Base-by-base conservation (phyloP, 2,329 filamentous ascomycete species). In the Akanthomyces uredinophilus region DNA sequence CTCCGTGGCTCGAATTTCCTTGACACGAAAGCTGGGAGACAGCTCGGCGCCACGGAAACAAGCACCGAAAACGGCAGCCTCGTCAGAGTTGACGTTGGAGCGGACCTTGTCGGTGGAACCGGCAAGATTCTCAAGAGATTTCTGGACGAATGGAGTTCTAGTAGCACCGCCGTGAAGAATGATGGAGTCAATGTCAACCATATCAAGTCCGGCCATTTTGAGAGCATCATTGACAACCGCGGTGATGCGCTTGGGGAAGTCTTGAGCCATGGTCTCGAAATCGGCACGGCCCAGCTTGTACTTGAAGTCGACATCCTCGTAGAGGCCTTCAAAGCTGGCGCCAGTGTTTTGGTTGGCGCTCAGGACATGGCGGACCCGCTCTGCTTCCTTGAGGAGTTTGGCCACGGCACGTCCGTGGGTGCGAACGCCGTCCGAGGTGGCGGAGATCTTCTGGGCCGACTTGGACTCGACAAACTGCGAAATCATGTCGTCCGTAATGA, bases 21-120 rank as follows among this genome's bases (percentile, higher is more conserved):
- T 99, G 72, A 99, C 95, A 65, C 92, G 89, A 86, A 99, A 99
- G 73, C 90, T 94, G 46, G 94, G 92, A 77, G 92, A 97, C 63
- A 99, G 83, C 68, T 91, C 87, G 58, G 95, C 95, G 56, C 91
- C 95, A 72, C 93, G 91, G 82, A 99, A 98, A 32, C 90, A 93
- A 61, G 95, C 94, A 69, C 95, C 95, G 74, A 98, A 96, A 11
- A 96, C 95, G 56, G 95, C 95, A 27, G 95, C 90, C 77, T 99
- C 95, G 70, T 99, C 95, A 13, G 94, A 90, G 78, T 99, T 99
- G 72, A 99, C 95, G 69, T 96, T 99, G 71, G 88, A 90, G 66
- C 92, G 89, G 64, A 99, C 82, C 80, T 96, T 97, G 57, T 89
- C 86, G 8, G 87, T 76, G 20, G 83, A 84, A 43, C 91, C 90